Evolutionary conservation across 2,329 filamentous ascomycete species (phyloP).

Genomic region (Alternaria sp.): DNA sequence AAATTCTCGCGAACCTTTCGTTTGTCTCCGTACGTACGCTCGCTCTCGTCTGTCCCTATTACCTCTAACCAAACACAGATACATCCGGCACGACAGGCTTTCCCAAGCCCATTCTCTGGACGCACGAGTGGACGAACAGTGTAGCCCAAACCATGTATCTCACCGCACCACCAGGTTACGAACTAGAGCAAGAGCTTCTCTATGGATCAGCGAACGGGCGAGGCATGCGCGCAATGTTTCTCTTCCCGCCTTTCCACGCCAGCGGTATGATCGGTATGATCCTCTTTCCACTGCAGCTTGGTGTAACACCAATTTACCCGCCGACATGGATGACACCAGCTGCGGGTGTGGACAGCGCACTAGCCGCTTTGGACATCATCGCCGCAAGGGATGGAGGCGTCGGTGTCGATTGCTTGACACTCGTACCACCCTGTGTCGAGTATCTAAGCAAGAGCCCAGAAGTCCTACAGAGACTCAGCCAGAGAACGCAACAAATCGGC

Average conservation of each 20-base stretch:
- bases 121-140: slow-evolving; percentile 19
- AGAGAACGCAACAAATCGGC: not conserved
- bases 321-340: not conserved
- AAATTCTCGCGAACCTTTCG: slow-evolving; percentile 29
- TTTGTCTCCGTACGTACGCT: slow-evolving; percentile 28
- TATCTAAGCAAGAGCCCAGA: slow-evolving; percentile 5
- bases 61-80: slow-evolving; percentile 13
- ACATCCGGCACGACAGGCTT: slow-evolving; percentile 48
- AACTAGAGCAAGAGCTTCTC: not conserved
- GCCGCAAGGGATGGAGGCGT: not conserved
- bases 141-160: slow-evolving; percentile 3
- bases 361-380: not conserved
- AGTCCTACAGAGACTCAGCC: slow-evolving; percentile 1
- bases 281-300: slow-evolving; percentile 4
- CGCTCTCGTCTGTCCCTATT: not conserved
- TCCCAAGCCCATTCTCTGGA: slow-evolving; percentile 45
- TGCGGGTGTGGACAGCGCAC: not conserved
- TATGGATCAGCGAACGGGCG: not conserved
- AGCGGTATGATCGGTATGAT: slow-evolving; percentile 9
- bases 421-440: slow-evolving; percentile 3
- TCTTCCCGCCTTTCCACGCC: slow-evolving; percentile 15
- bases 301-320: slow-evolving; percentile 6
- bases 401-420: not conserved
- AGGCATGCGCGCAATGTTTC: not conserved
- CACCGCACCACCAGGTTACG: not conserved